Conservation (phyloP, 305 asterid genomes). For the Ilex paraguariensis region DNA sequence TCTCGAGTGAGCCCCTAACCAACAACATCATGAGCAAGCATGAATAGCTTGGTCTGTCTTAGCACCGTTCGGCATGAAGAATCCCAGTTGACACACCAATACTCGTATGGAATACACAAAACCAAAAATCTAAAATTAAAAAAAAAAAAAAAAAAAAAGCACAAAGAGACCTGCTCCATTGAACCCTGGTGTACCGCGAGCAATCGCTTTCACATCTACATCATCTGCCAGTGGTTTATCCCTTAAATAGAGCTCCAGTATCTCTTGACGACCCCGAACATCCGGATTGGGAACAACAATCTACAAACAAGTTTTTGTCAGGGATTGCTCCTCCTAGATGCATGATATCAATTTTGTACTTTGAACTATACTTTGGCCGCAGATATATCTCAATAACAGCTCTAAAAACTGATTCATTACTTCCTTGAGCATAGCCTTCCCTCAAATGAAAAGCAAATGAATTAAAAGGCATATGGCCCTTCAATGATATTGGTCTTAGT, state of each 20-base stretch:
- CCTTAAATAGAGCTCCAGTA: conserved; percentile 88
- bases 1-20: too few relatives aligned
- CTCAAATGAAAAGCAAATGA: too few relatives aligned
- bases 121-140: background rate
- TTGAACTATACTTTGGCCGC: too few relatives aligned
- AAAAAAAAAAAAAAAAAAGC: conserved; percentile 3
- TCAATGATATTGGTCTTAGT: too few relatives aligned
- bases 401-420: too few relatives aligned
- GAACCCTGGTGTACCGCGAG: conserved; percentile 99
- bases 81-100: background rate
- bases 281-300: conserved; percentile 93
- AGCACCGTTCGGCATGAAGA: background rate
- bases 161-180: conserved; percentile 84
- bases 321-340: conserved; percentile 10
- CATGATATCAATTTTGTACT: too few relatives aligned
- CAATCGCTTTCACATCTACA: conserved; percentile 85
- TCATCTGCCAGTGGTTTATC: conserved; percentile 87
- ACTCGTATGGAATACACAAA: too few relatives aligned
- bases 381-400: too few relatives aligned
- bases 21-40: too few relatives aligned
- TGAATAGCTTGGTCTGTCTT: too few relatives aligned
- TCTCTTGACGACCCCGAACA: conserved; percentile 91
- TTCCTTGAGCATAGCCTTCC: too few relatives aligned
- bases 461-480: too few relatives aligned
- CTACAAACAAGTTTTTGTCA: conserved; percentile 33